Evolutionary conservation across 148 eudicot species (phyloP), one percentile per base, ranked within the genome.

Genomic region (Amaranthus hypochondriacus): DNA sequence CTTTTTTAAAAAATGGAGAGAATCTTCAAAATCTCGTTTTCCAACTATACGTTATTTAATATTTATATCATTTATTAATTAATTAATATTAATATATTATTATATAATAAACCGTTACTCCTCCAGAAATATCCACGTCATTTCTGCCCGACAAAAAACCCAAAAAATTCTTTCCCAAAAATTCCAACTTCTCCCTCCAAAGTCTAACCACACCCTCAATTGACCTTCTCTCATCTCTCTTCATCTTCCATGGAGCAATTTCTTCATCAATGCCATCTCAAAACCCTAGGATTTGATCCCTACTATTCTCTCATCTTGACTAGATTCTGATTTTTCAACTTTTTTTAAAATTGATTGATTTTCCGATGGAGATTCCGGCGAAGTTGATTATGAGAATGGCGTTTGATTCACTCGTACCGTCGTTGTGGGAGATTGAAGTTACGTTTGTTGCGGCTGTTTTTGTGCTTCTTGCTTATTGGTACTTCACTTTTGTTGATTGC

Each of bases 351-450:
- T 28, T 28, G 1, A 28, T 48, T n/a, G 6, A 46, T 74, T 48
- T 63, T 64, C 7, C 62, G 48, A 77, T 81, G 82, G 70, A 63
- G 0, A 43, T 75, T 55, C 69, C 72, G 75, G 75, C 76, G 66
- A 75, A 60, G 28, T 39, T 73, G 70, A 73, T 86, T 79, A 77
- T 82, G 56, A 81, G 76, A 2, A 70, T 81, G 70, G 87, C 82
- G 58, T 10, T 73, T 2, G 78, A 82, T 62, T 82, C 74, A 55
- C 71, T 86, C 5, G 7, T 84, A 44, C 89, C 89, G 54, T 80
- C 89, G n/a, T 72, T 70, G 77, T 86, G 89, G 89, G 89, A 86
- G 85, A 74, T 86, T 69, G 84, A 86, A 65, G 85, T 86, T 46
- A 62, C 87, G 4, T 72, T 82, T 59, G 82, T 79, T 28, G 77